Evolutionary conservation across 768 basidiomycete genomes (phyloP).

Genomic region (Psilocybe cyanescens): DNA sequence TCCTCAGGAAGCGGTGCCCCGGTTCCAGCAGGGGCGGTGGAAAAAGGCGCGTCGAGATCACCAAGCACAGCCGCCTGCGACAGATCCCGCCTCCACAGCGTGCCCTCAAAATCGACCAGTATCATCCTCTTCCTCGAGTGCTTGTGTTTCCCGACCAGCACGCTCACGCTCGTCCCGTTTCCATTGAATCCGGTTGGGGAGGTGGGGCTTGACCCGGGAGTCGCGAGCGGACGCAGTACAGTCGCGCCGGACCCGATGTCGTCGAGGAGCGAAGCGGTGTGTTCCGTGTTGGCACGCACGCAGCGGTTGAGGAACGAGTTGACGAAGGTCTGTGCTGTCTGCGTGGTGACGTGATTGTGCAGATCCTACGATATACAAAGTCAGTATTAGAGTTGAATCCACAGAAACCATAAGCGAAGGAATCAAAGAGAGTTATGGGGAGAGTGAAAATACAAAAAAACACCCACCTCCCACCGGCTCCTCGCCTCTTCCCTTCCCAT

Average conservation of each 20-base stretch:
- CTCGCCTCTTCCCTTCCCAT: slow-evolving; percentile 77
- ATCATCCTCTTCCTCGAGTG: slow-evolving; percentile 68
- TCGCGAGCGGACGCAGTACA: slow-evolving; percentile 24
- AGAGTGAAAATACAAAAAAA: background rate
- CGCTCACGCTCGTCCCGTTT: slow-evolving; percentile 16
- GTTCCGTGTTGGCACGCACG: slow-evolving; percentile 74
- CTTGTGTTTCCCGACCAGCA: slow-evolving; percentile 69
- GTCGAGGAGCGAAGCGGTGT: slow-evolving; percentile 33
- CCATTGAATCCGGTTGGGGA: background rate
- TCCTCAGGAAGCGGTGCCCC: slow-evolving; percentile 21
- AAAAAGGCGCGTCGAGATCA: background rate
- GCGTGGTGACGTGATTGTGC: slow-evolving; percentile 83
- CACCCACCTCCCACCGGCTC: slow-evolving; percentile 74
- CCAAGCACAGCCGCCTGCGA: slow-evolving; percentile 44
- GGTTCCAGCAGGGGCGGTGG: background rate
- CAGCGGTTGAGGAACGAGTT: slow-evolving; percentile 78
- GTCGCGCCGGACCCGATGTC: slow-evolving; percentile 23
- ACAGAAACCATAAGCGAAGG: too few species aligned
- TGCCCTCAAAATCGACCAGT: slow-evolving; percentile 80
- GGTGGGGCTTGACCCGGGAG: background rate
- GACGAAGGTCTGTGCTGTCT: slow-evolving; percentile 85
- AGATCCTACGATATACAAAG: slow-evolving; percentile 50
- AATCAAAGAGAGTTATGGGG: background rate
- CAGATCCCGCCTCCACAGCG: slow-evolving; percentile 71
- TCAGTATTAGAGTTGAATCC: too few species aligned